phyloP scores from a whole-genome alignment of 805 yeast genomes.

The Lachancea meyersii region DNA sequence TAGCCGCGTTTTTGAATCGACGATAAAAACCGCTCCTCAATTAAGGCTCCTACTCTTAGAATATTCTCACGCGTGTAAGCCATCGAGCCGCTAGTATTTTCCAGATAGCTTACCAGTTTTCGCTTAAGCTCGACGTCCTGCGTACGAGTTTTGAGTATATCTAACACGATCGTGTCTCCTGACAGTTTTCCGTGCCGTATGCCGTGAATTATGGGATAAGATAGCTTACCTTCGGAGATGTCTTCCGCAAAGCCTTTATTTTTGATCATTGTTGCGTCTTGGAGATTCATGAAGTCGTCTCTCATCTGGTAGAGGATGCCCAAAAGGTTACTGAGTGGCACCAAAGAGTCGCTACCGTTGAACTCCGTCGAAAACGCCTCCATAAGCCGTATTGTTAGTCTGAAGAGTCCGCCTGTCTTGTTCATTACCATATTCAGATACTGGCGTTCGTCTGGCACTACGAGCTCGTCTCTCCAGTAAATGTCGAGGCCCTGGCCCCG shows the following conservation, averaged over 20 bases:
- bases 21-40: slow-evolving; percentile 22
- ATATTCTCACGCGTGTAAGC: slow-evolving; percentile 21
- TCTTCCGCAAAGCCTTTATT: slow-evolving; percentile 83
- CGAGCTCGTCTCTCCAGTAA: slow-evolving; percentile 70
- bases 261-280: slow-evolving; percentile 38
- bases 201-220: slow-evolving; percentile 77
- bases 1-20: not conserved
- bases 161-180: slow-evolving; percentile 36
- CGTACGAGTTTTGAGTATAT: slow-evolving; percentile 50
- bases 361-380: slow-evolving; percentile 28
- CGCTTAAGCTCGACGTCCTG: slow-evolving; percentile 43
- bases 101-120: slow-evolving; percentile 45
- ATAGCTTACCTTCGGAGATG: slow-evolving; percentile 80
- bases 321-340: slow-evolving; percentile 63
- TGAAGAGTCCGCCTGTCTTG: slow-evolving; percentile 83
- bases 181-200: slow-evolving; percentile 35
- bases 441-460: slow-evolving; percentile 54
- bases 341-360: slow-evolving; percentile 28
- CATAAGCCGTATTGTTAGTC: slow-evolving; percentile 66
- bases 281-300: slow-evolving; percentile 75
- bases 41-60: slow-evolving; percentile 16
- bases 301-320: slow-evolving; percentile 81
- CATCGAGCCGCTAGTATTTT: slow-evolving; percentile 28
- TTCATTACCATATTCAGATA: slow-evolving; percentile 78
- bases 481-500: slow-evolving; percentile 87